Evolutionary conservation across 2,329 filamentous ascomycete species (phyloP), one percentile per base, ranked within the genome.

Genomic region (Sporothrix dimorphospora): DNA sequence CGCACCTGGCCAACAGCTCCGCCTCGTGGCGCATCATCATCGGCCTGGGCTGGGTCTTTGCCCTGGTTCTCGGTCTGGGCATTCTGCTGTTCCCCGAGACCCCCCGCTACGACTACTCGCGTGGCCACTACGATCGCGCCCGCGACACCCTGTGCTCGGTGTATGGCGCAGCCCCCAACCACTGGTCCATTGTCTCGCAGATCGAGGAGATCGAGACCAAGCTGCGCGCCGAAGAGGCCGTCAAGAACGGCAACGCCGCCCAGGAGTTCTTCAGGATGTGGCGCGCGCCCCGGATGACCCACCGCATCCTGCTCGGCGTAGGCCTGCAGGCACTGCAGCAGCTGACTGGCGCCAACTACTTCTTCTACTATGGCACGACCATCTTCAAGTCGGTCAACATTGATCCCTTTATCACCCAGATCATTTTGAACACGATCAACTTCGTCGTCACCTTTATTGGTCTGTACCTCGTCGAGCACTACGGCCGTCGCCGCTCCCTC

Each of bases 341-440:
- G 77, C 86, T 91, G 73, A 91, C 89, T 0, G 90, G 89, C 57
- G 84, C 85, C 71, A 87, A 86, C 75, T 85, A 83, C 81, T 79
- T 88, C 78, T 87, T 88, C 75, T 88, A 89, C 79, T 92, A 90
- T 76, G 87, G 86, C 24, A 87, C 87, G 16, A 88, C 86, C 4
- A 87, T 94, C 77, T 94, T 94, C 79, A 73, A 85, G 71, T 87
- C 89, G 0, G 89, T 91, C 3, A 91, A 90, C 73, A 85, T 93
- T 63, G 79, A 85, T 1, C 90, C 93, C 79, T 87, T 88, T 21
- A 91, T 90, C 76, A 91, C 88, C 0, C 89, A 91, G 77, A 88
- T 93, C 78, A 92, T 93, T 73, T 84, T 75, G 16, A 75, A 75
- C 73, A 75, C 73, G 0, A 74, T 75, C 73, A 75, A 75, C 70